A percentile compares a stretch with the other conserved stretches of the same genome.
These are phyloP conservation scores for Boletellus dicymbophilus DNA, from an alignment of 1,284 basidiomycete species.

Conservation along the genomic window DNA sequence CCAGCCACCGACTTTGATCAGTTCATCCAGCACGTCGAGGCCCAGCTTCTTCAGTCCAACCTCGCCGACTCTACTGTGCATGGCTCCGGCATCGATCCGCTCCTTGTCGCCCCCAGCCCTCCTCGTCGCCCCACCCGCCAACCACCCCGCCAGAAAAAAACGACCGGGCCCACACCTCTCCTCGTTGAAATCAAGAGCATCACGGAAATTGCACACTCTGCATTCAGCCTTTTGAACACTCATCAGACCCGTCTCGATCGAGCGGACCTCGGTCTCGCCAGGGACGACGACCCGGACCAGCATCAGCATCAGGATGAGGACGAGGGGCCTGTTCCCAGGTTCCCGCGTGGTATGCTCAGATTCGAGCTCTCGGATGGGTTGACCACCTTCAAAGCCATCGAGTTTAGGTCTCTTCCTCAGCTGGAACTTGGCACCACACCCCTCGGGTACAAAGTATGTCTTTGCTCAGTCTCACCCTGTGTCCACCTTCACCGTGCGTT, in stretches of 20 bases:
- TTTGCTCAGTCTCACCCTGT: neutral
- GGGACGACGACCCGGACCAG: conserved; percentile 44
- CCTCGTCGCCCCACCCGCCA: neutral
- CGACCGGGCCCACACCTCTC: conserved; percentile 43
- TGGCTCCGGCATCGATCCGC: conserved; percentile 64
- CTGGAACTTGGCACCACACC: conserved; percentile 66
- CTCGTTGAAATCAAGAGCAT: conserved; percentile 72
- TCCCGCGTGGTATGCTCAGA: conserved; percentile 67
- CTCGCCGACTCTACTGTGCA: conserved; percentile 67
- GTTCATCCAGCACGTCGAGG: conserved; percentile 53
- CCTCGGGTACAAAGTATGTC: conserved; percentile 70
- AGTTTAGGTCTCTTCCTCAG: conserved; percentile 60
- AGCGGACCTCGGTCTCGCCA: conserved; percentile 46
- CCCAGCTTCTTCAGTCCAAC: conserved; percentile 71
- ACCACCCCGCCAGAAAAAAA: conserved; percentile 28
- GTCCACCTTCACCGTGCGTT: conserved; percentile 39
- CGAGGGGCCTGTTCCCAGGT: conserved; percentile 73
- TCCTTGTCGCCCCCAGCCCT: conserved; percentile 34
- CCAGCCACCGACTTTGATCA: conserved; percentile 45
- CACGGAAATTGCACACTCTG: conserved; percentile 75
- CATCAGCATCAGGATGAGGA: conserved; percentile 62
- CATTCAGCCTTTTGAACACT: conserved; percentile 64
- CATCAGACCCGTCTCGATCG: conserved; percentile 65
- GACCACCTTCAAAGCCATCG: conserved; percentile 63
- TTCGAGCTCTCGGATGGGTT: conserved; percentile 70